Conservation (phyloP, 1,284 basidiomycete genomes). For the Lignosus rhinocerotis region DNA sequence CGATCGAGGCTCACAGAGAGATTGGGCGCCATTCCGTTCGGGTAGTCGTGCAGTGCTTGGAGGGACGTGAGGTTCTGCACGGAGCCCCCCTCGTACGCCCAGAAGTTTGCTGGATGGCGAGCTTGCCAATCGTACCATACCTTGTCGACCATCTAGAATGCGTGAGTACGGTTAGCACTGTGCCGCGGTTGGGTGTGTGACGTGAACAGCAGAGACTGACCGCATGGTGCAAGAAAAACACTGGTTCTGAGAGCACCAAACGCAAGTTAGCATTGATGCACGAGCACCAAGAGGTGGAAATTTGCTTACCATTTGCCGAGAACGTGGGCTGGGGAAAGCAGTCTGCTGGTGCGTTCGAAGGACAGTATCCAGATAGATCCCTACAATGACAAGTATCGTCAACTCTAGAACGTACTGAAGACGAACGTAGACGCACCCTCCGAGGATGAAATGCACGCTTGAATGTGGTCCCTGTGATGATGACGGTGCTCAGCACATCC, state of each 20-base stretch:
- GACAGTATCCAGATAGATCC: conserved; percentile 32
- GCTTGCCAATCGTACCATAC: conserved; percentile 43
- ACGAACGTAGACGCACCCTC: conserved; percentile 26
- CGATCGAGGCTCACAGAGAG: conserved; percentile 28
- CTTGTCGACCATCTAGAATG: conserved; percentile 40
- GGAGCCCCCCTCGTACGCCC: conserved; percentile 35
- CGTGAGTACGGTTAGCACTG: not conserved
- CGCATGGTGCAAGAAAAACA: conserved; percentile 42
- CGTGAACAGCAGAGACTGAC: conserved; percentile 23
- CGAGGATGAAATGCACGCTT: conserved; percentile 31
- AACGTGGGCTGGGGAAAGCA: conserved; percentile 28
- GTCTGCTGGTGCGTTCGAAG: conserved; percentile 22
- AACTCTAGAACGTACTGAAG: no score
- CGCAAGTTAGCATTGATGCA: no score
- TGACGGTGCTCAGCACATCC: not conserved
- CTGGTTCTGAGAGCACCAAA: conserved; percentile 29
- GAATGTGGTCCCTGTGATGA: conserved; percentile 28
- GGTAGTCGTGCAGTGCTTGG: conserved; percentile 30
- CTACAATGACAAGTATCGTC: conserved; percentile 7
- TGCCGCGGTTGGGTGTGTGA: not conserved
- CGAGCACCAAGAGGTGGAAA: no score
- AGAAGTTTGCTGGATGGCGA: conserved; percentile 28
- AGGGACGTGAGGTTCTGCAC: conserved; percentile 30
- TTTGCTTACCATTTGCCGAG: not conserved
- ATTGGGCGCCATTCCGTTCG: conserved; percentile 36